phyloP scores from a whole-genome alignment of 2,329 filamentous ascomycete genomes.

The Gnomoniopsis sp. region DNA sequence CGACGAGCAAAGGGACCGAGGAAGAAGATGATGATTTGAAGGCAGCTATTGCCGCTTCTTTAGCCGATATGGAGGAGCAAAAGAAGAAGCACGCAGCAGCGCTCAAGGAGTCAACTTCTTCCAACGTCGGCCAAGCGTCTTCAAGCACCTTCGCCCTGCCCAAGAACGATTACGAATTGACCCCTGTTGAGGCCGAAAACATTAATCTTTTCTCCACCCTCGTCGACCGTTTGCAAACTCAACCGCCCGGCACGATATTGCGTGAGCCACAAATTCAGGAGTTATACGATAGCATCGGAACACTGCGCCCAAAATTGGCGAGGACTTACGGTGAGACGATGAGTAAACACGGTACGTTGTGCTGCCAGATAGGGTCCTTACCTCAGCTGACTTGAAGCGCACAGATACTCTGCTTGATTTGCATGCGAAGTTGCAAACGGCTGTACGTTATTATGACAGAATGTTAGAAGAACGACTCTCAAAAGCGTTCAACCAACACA shows the following conservation, averaged over 20 bases:
- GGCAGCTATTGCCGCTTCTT: conserved; percentile 89
- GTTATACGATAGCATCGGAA: conserved; percentile 94
- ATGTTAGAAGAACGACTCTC: conserved; percentile 96
- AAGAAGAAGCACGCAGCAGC: conserved; percentile 85
- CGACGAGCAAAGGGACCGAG: conserved; percentile 45
- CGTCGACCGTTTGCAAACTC: conserved; percentile 90
- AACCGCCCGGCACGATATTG: conserved; percentile 93
- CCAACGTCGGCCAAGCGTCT: conserved; percentile 44
- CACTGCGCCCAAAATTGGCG: conserved; percentile 86
- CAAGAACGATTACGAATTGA: conserved; percentile 93
- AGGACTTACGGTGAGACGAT: conserved; percentile 97
- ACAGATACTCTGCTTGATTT: conserved; percentile 88
- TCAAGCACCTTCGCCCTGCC: conserved; percentile 58
- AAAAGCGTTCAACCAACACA: conserved; percentile 85
- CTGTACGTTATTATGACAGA: conserved; percentile 94
- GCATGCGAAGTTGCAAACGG: conserved; percentile 91
- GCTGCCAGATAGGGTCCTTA: not conserved
- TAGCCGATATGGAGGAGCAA: conserved; percentile 97
- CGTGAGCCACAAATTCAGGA: conserved; percentile 97
- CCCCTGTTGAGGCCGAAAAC: conserved; percentile 90
- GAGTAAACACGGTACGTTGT: conserved; percentile 89
- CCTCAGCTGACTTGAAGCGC: conserved; percentile 37
- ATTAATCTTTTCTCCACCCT: conserved; percentile 94
- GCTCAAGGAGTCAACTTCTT: conserved; percentile 67
- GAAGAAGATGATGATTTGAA: conserved; percentile 92